Percentiles rank a stretch among this genome's conserved stretches.
These are phyloP conservation scores for Capronia coronata DNA, from an alignment of 2,329 filamentous ascomycete species.

Conservation along the genomic window DNA sequence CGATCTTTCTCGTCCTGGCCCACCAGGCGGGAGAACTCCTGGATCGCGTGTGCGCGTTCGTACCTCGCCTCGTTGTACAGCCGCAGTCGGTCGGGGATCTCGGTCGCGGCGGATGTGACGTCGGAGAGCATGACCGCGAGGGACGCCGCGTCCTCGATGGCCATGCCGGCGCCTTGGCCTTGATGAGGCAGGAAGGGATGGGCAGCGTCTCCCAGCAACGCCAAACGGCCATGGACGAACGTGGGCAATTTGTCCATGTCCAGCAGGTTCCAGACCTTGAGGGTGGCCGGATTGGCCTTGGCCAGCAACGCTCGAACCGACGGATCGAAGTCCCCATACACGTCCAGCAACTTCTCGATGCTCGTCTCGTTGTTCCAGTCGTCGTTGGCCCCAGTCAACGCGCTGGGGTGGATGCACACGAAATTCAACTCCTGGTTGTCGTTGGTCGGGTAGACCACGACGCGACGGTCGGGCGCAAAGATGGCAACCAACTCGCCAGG, in stretches of 20 bases:
- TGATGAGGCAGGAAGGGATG: conserved; percentile 62
- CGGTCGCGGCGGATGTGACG: conserved; percentile 37
- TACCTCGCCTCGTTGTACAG: conserved; percentile 56
- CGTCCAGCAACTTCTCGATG: conserved; percentile 7
- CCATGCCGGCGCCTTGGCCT: conserved; percentile 56
- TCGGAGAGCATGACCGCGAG: conserved; percentile 53
- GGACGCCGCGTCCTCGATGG: conserved; percentile 61
- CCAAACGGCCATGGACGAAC: conserved; percentile 50
- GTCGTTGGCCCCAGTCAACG: conserved; percentile 36
- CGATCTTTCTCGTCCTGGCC: conserved; percentile 41
- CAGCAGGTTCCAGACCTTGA: conserved; percentile 55
- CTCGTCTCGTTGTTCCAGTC: conserved; percentile 16
- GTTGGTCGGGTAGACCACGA: conserved; percentile 31
- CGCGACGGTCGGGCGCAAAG: conserved; percentile 32
- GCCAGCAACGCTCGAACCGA: conserved; percentile 4
- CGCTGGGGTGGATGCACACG: conserved; percentile 23
- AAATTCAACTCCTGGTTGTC: conserved; percentile 23
- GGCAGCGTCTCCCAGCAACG: conserved; percentile 59
- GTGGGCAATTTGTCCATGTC: conserved; percentile 46
- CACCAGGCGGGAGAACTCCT: conserved; percentile 50
- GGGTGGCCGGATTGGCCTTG: conserved; percentile 31
- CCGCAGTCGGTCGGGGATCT: conserved; percentile 51
- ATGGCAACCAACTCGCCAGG: conserved; percentile 42
- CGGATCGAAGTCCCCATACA: conserved; percentile 14
- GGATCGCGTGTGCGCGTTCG: conserved; percentile 52